Conservation (phyloP, 169 alveolate genomes). For the Cryptosporidium xiaoi region DNA sequence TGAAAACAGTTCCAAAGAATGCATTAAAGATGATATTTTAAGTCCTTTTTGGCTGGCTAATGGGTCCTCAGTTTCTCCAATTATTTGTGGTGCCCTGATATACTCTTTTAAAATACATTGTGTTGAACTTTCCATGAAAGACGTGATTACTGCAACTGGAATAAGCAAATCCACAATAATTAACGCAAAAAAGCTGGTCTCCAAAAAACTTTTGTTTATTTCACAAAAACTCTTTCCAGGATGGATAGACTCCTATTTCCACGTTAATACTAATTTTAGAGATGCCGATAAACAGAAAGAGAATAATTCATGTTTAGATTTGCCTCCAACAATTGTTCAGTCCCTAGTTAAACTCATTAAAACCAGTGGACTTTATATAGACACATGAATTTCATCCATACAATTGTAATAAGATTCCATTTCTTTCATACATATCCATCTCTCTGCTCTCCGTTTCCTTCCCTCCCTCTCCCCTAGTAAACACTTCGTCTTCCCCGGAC, state of each 20-base stretch:
- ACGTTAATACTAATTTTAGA: background rate
- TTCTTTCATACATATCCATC: too few species aligned
- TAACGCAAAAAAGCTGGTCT: conserved; percentile 15
- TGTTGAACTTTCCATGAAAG: conserved; percentile 10
- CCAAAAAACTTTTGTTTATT: conserved; percentile 4
- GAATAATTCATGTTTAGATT: background rate
- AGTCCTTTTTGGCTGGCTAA: conserved; percentile 33
- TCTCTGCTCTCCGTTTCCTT: too few species aligned
- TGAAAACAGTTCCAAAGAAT: too few species aligned
- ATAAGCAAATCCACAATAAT: conserved; percentile 22
- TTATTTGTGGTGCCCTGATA: conserved; percentile 22
- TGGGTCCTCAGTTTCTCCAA: conserved; percentile 45
- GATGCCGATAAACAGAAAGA: background rate
- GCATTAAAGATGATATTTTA: conserved; percentile 14
- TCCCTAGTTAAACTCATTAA: conserved; percentile 12
- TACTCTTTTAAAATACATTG: conserved; percentile 27
- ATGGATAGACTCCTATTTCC: conserved; percentile 15
- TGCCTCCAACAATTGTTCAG: conserved; percentile 32
- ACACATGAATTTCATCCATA: background rate
- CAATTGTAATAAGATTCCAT: too few species aligned
- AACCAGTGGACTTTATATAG: background rate
- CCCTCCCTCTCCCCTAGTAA: too few species aligned
- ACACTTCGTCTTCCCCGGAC: too few species aligned
- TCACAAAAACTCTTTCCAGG: conserved; percentile 52
- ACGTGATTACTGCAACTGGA: conserved; percentile 26